Base-by-base conservation (phyloP, 352 stramenopile genomes). In the Thalassiosira sp. region DNA sequence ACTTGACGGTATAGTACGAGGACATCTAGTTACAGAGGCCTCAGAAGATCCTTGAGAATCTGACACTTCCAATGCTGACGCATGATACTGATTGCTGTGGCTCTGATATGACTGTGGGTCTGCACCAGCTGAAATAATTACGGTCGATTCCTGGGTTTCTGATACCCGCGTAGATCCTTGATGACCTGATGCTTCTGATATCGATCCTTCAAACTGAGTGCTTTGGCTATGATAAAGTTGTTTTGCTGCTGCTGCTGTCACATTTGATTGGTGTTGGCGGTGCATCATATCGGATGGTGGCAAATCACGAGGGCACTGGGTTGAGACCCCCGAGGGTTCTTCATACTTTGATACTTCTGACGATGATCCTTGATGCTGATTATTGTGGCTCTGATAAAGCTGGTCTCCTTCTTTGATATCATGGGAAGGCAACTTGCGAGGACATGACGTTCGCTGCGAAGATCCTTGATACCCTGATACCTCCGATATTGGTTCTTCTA, bases 1-100 rank as follows among this genome's bases (percentile, higher is more conserved):
- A 49, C 25, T 25, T 0, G 72, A 58, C 52, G 72, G 57, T 16
- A 81, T 25, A 15, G 72, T 56, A n/a, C 64, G 56, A 66, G 72
- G 64, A 60, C 72, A 81, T 43, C 40, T 35, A 40, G 72, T 81
- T 18, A 37, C 24, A 8, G 57, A 70, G 40, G 16, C 51, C 22
- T 60, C 35, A 7, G 53, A 66, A 28, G 27, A 52, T 16, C 7
- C n/a, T 0, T 25, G 40, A 42, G 11, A 57, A 25, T 25, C 60
- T 31, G 46, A 49, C 20, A 51, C 28, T 48, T 57, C 27, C 58
- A 27, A 69, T 62, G 25, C 18, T 42, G 60, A 63, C 60, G 45
- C 18, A 1, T 53, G 18, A 1, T 37, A 11, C 10, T 37, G 20
- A 31, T 40, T 3, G 54, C n/a, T 16, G 13, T 18, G 54, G 33